Evolutionary conservation across 345 rosid species (phyloP), one percentile per base, ranked within the genome.

Genomic region (Orychophragmus violaceus): DNA sequence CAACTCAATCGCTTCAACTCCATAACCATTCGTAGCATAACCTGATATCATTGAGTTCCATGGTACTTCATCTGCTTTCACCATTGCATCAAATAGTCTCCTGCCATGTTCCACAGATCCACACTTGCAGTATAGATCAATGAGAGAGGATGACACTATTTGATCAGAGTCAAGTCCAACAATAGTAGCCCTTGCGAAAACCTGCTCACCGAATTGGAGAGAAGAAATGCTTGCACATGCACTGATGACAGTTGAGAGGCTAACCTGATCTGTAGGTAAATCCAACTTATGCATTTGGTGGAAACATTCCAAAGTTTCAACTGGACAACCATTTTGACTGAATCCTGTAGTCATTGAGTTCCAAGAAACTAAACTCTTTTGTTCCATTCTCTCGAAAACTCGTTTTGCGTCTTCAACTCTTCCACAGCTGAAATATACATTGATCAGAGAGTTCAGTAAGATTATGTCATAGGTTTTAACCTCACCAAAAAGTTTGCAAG

Each of bases 1-100:
- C 80, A 91, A 67, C 42, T 60, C 44, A 32, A 89, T 76, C 35
- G 87, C 86, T 77, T 85, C 80, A 8, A 63, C 50, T 59, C 96
- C 98, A 59, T 74, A 59, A 48, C 98, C 98, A 60, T 91, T 89
- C 3, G 83, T 80, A 62, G 98, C 95, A 75, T 87, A 91, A 29
- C 98, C 96, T 80, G 81, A 82, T 72, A 91, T 68, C 92, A 91
- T 87, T 46, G 95, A 76, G 71, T 85, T 91, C 95, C 98, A 91
- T 21, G 96, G 74, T 42, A 85, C 68, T 64, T 75, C 80, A 53
- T 91, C 98, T 5, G 85, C 64, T 60, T 80, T 84, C 1, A 59
- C 70, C 82, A 80, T 80, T 19, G 82, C 36, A 44, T 87, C 83
- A 64, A 89, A 91, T 32, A 87, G 44, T 62, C 80, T 89, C 66